phyloP scores from a whole-genome alignment of 2,329 filamentous ascomycete species.

The Diaporthe helianthi region DNA sequence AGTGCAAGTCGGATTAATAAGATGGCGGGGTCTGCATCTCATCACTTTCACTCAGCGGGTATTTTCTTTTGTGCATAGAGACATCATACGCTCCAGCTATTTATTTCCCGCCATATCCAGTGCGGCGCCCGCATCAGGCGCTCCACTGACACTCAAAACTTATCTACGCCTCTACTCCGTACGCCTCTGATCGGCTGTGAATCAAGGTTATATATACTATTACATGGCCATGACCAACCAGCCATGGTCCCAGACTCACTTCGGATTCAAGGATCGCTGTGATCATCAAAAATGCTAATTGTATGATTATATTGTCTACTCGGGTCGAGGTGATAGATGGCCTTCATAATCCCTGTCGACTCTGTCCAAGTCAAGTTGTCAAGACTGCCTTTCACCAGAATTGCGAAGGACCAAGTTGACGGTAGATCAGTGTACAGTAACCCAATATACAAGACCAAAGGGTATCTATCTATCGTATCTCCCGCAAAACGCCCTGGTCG shows the following conservation, averaged over 20 bases:
- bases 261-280: neutral
- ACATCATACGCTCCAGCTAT: no score
- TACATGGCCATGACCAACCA: neutral
- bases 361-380: neutral
- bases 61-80: constrained; percentile 10
- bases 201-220: no score
- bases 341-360: neutral
- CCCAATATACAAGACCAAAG: constrained; percentile 15
- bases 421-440: constrained; percentile 10
- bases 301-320: constrained; percentile 9
- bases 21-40: neutral
- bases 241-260: neutral
- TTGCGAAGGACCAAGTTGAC: neutral
- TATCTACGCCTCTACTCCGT: no score
- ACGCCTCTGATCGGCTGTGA: neutral
- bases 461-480: no score
- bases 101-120: neutral
- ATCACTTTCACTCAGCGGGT: neutral
- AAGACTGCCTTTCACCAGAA: neutral
- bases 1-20: neutral
- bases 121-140: neutral
- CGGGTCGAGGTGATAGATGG: neutral
- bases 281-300: neutral
- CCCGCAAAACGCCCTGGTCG: constrained; percentile 8
- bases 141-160: no score